These are phyloP conservation scores for Globisporangium takayamanum DNA, from an alignment of 352 stramenopile genomes.

Conservation along the genomic window DNA sequence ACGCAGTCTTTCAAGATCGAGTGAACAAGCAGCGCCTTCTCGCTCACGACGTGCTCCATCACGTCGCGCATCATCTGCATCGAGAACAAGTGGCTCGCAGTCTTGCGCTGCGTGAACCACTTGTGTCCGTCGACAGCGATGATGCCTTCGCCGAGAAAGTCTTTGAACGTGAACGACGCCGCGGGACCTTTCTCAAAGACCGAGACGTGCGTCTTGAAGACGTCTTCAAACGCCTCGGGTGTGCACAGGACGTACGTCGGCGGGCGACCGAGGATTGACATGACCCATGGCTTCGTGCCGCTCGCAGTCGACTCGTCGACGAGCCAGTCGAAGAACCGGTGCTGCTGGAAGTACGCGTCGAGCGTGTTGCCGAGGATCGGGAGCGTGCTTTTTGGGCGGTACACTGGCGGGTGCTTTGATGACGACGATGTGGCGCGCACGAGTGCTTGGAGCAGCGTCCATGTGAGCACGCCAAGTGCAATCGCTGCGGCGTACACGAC, in stretches of 20 bases:
- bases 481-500: background rate
- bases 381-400: too few relatives aligned
- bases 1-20: conserved; percentile 6
- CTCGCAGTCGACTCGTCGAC: conserved; percentile 21
- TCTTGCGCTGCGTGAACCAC: conserved; percentile 70
- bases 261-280: too few relatives aligned
- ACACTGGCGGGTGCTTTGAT: too few relatives aligned
- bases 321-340: conserved; percentile 16
- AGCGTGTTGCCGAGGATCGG: too few relatives aligned
- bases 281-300: conserved; percentile 11
- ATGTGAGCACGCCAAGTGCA: background rate
- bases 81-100: conserved; percentile 83
- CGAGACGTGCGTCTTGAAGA: conserved; percentile 48
- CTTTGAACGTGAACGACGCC: conserved; percentile 16
- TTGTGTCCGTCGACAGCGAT: conserved; percentile 43
- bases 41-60: conserved; percentile 16
- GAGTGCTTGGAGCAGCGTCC: background rate
- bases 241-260: conserved; percentile 23
- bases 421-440: too few relatives aligned
- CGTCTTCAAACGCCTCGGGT: conserved; percentile 28
- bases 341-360: too few relatives aligned
- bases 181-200: conserved; percentile 43
- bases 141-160: conserved; percentile 51
- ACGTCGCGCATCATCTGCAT: conserved; percentile 43
- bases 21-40: conserved; percentile 34